These are phyloP conservation scores for Fusarium sp. DNA, from an alignment of 2,329 filamentous ascomycete species.

Conservation along the genomic window DNA sequence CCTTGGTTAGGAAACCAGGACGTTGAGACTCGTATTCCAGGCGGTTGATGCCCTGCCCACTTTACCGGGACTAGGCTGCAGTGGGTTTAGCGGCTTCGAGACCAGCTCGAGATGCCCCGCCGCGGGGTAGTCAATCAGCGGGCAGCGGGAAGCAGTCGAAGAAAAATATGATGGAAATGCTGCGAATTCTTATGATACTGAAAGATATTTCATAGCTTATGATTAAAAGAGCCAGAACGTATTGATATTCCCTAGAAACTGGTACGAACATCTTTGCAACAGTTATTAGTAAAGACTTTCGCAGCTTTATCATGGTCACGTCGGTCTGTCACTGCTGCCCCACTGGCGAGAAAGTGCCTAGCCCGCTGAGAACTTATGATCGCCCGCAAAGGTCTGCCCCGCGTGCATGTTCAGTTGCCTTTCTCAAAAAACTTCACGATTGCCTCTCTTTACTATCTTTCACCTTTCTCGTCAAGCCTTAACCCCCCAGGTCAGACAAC, in stretches of 20 bases:
- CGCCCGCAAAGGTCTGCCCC: conserved; percentile 14
- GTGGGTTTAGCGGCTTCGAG: neutral
- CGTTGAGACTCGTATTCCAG: neutral
- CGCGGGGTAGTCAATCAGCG: conserved; percentile 30
- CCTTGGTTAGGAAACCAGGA: neutral
- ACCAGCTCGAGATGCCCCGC: conserved; percentile 14
- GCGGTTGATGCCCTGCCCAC: neutral
- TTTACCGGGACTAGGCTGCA: neutral
- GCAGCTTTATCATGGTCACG: neutral
- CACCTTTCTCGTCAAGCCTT: conserved; percentile 1
- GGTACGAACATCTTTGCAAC: no score
- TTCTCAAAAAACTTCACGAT: conserved; percentile 31
- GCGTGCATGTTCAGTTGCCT: conserved; percentile 9
- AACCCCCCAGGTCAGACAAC: neutral
- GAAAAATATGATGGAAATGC: neutral
- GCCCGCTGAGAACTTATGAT: neutral
- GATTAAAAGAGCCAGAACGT: no score
- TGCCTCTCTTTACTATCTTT: conserved; percentile 6
- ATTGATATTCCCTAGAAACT: no score
- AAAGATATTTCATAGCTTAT: no score
- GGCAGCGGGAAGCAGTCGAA: neutral
- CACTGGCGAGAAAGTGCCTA: neutral
- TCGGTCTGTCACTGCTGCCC: neutral
- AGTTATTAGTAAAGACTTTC: neutral
- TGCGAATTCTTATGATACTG: neutral